A percentile compares a stretch with the other conserved stretches of the same genome.
Evolutionary conservation across 108 stramenopile genomes (phyloP).

Genomic region (Mayamaea pseudoterrestris): DNA sequence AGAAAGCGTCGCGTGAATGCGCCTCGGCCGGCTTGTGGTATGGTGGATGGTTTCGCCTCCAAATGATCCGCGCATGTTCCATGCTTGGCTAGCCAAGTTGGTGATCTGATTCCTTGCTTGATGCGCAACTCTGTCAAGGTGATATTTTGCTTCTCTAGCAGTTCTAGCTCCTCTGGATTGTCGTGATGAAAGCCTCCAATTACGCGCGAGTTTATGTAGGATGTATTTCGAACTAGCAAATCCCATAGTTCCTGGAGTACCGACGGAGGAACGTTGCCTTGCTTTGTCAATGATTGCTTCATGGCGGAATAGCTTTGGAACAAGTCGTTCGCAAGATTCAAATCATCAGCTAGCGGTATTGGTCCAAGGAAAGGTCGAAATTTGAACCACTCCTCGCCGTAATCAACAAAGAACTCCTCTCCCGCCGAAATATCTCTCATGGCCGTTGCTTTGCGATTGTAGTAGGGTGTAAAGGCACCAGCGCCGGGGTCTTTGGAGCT

Average conservation of each 20-base stretch:
- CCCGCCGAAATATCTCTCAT: conserved; percentile 22
- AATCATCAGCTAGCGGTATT: conserved; percentile 26
- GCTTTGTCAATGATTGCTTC: conserved; percentile 21
- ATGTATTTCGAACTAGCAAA: conserved; percentile 6
- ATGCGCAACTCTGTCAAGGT: conserved; percentile 8
- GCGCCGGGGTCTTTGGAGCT: conserved; percentile 10
- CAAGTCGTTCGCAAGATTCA: conserved; percentile 10
- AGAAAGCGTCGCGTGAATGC: conserved; percentile 42
- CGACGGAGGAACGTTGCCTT: background rate
- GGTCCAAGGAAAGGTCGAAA: conserved; percentile 18
- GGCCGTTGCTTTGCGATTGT: conserved; percentile 8
- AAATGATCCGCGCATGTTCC: conserved; percentile 31
- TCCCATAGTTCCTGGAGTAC: conserved; percentile 17
- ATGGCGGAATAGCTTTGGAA: conserved; percentile 13
- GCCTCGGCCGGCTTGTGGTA: conserved; percentile 36
- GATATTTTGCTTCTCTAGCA: conserved; percentile 7
- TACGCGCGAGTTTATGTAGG: conserved; percentile 13
- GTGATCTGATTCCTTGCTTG: conserved; percentile 12
- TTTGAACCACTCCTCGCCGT: conserved; percentile 39
- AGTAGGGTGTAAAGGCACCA: conserved; percentile 22
- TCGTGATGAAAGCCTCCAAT: conserved; percentile 16
- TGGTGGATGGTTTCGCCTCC: conserved; percentile 1
- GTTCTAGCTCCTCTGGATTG: background rate
- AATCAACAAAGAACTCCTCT: conserved; percentile 41
- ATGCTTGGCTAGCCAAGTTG: conserved; percentile 21